phyloP scores from a whole-genome alignment of 2,329 filamentous ascomycete genomes.

The Colletotrichum incanum region DNA sequence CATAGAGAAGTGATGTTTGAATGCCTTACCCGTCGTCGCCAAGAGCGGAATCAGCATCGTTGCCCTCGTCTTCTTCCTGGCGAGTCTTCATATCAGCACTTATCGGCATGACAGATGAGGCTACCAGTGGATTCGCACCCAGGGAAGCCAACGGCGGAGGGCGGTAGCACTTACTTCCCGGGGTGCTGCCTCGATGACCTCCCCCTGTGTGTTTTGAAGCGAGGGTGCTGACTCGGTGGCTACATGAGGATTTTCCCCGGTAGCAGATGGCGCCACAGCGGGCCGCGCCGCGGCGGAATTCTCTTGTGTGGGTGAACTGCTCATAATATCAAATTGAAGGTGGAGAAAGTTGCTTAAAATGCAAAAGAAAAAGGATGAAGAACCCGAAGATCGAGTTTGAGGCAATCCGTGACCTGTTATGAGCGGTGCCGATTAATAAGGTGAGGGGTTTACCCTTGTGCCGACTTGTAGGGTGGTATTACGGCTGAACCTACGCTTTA shows the following conservation, averaged over 20 bases:
- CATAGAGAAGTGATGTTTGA: too few species aligned
- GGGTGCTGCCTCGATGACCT: neutral
- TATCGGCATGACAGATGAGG: neutral
- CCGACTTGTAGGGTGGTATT: neutral
- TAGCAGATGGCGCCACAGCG: slow-evolving; percentile 1
- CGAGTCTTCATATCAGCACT: neutral
- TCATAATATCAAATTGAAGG: neutral
- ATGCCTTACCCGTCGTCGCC: slow-evolving; percentile 5
- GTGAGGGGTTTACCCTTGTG: neutral
- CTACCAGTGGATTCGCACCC: neutral
- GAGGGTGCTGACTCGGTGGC: neutral
- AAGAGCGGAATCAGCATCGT: slow-evolving; percentile 3
- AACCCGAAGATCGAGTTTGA: neutral
- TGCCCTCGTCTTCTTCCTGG: neutral
- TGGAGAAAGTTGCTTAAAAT: too few species aligned
- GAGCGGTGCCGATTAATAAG: neutral
- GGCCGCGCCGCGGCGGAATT: slow-evolving; percentile 4
- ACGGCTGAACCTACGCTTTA: neutral
- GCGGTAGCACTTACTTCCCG: neutral
- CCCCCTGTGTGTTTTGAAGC: neutral
- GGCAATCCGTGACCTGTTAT: neutral
- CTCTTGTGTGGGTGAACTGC: slow-evolving; percentile 2
- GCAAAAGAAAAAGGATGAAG: neutral
- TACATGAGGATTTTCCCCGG: neutral
- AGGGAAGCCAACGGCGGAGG: neutral